A percentile compares a stretch with the other conserved stretches of the same genome.
These are phyloP conservation scores for Hydrangea macrophylla DNA, from an alignment of 148 eudicot species.

Conservation along the genomic window DNA sequence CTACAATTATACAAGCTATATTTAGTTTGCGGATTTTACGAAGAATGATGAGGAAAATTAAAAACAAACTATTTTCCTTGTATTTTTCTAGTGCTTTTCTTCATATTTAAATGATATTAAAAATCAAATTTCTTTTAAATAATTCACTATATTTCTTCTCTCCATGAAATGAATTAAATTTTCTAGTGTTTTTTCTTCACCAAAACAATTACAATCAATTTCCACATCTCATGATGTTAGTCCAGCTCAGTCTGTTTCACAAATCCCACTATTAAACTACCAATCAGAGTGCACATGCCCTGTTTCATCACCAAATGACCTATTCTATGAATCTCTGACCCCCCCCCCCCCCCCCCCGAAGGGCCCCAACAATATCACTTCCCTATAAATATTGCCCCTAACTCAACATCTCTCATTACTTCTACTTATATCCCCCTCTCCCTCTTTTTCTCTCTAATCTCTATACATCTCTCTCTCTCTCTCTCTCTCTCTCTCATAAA, in stretches of 20 bases:
- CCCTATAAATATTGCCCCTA: conserved; percentile 23
- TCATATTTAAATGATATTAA: not conserved
- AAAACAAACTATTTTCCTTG: not conserved
- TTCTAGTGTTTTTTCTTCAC: not conserved
- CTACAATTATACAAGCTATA: no score
- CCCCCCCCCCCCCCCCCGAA: not conserved
- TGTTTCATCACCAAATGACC: conserved; percentile 16
- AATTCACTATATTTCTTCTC: not conserved
- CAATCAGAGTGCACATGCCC: conserved; percentile 21
- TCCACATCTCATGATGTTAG: not conserved
- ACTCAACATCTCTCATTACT: not conserved
- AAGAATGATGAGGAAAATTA: not conserved
- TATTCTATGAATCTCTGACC: not conserved
- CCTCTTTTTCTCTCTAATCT: not conserved
- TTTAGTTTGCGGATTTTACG: no score
- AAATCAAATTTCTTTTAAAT: not conserved
- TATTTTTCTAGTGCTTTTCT: not conserved
- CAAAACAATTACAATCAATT: not conserved
- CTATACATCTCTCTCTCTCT: conserved; percentile 9
- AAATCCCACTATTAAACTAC: conserved; percentile 12
- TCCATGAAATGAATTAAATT: not conserved
- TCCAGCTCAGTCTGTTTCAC: conserved; percentile 17
- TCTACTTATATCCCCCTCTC: not conserved
- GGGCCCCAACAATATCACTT: no score
- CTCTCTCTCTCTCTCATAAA: not conserved